These are phyloP conservation scores for Sugiyamaella novakii DNA, from an alignment of 1,139 yeast genomes.

Conservation along the genomic window DNA sequence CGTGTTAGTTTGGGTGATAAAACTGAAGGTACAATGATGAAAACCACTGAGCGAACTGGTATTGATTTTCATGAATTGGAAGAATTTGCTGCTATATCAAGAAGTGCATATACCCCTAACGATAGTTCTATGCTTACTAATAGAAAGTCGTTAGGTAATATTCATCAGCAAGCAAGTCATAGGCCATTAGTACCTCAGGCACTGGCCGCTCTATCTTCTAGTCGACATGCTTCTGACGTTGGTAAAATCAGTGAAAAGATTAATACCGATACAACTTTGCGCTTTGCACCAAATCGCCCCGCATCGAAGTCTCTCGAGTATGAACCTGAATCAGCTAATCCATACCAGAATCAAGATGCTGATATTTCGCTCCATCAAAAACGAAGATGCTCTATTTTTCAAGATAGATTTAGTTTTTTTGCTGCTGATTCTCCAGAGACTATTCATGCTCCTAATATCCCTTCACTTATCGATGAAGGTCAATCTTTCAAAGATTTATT, in stretches of 20 bases:
- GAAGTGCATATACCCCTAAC: not conserved
- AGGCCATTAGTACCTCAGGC: slow-evolving; percentile 24
- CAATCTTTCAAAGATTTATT: slow-evolving; percentile 68
- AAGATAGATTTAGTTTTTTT: slow-evolving; percentile 79
- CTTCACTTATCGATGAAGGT: slow-evolving; percentile 67
- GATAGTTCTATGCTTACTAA: slow-evolving; percentile 3
- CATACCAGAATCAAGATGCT: slow-evolving; percentile 50
- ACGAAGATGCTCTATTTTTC: slow-evolving; percentile 24
- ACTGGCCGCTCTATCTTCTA: slow-evolving; percentile 6
- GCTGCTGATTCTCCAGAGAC: slow-evolving; percentile 83
- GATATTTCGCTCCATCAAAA: not conserved
- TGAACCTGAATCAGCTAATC: slow-evolving; percentile 11
- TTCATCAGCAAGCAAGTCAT: slow-evolving; percentile 19
- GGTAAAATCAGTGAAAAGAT: slow-evolving; percentile 13
- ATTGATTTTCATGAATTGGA: slow-evolving; percentile 46
- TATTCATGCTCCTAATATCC: slow-evolving; percentile 82
- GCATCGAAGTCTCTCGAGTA: slow-evolving; percentile 6
- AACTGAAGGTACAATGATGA: slow-evolving; percentile 95
- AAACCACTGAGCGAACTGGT: slow-evolving; percentile 52
- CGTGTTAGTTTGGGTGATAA: slow-evolving; percentile 36
- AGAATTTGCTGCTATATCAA: slow-evolving; percentile 34
- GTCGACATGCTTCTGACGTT: slow-evolving; percentile 20
- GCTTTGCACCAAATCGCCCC: slow-evolving; percentile 8
- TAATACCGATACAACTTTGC: slow-evolving; percentile 7
- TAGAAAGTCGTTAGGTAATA: slow-evolving; percentile 3